Percentiles rank a stretch among this genome's conserved stretches.
These are phyloP conservation scores for Solanum virginianum DNA, from an alignment of 257 asterid species.

Conservation along the genomic window DNA sequence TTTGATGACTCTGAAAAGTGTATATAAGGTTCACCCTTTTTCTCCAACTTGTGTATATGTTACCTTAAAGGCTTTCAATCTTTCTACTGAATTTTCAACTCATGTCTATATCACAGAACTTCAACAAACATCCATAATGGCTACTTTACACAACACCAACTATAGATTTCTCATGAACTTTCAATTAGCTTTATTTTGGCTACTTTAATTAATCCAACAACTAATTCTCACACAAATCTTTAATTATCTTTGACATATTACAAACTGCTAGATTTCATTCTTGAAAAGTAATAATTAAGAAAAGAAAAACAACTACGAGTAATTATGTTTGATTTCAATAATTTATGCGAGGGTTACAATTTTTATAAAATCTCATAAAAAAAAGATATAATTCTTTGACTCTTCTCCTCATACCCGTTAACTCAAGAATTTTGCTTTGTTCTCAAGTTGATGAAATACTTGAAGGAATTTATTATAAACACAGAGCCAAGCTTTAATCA, in stretches of 20 bases:
- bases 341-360: too few relatives aligned
- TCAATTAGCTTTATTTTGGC: background rate
- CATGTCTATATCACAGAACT: background rate
- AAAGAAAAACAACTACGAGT: too few relatives aligned
- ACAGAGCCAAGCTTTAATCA: too few relatives aligned
- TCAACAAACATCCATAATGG: background rate
- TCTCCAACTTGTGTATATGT: background rate
- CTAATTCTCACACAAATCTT: background rate
- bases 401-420: too few relatives aligned
- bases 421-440: too few relatives aligned
- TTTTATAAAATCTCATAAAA: too few relatives aligned
- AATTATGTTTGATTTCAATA: too few relatives aligned
- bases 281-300: too few relatives aligned
- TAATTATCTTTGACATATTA: background rate
- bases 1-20: background rate
- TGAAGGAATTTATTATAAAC: too few relatives aligned
- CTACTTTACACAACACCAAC: background rate
- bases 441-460: too few relatives aligned
- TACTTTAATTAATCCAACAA: background rate
- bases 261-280: too few relatives aligned
- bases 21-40: background rate
- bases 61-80: background rate
- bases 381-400: too few relatives aligned
- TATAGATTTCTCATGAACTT: background rate
- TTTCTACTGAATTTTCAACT: background rate